Base-by-base conservation (phyloP, 768 basidiomycete genomes). In the Boletellus ananas region DNA sequence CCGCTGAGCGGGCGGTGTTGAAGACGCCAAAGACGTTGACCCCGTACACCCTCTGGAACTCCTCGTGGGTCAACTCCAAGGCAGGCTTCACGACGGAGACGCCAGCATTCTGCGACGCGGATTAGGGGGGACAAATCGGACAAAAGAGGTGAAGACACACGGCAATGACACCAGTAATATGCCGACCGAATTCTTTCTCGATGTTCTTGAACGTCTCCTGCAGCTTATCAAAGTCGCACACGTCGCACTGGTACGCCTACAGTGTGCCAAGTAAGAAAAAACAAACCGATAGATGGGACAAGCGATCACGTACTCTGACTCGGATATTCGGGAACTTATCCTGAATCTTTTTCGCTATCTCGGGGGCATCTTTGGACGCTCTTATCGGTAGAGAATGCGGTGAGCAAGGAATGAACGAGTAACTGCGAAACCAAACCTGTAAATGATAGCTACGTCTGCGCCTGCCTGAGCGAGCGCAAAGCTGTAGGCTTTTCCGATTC, bases 1-100 rank as follows among this genome's bases (percentile, higher is more conserved):
- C 81, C 16, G 75, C 78, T 2, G 79, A 82, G 12, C 79, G 74
- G 16, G 78, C 75, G 6, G 76, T 77, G 52, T 85, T 84, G 71
- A 84, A 84, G 1, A 83, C 84, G 1, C 84, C 84, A 25, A 75
- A 78, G 8, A 85, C 83, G 52, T 86, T 87, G 14, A 79, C 77
- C 43, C 73, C 71, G 53, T 75, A 85, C 0, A 84, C 75, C 12
- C 61, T 66, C 2, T 70, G 58, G 66, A 83, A 86, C 49, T 87
- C 84, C 0, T 80, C 76, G 4, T 70, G 58, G 1, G 70, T 72
- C 49, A 85, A 64, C 2, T 86, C 79, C 20, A 83, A 43, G 0
- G 83, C 83, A 0, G 80, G 78, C 64, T 85, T 85, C 37, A 81
- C 74, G 34, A 81, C 74, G 0, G 84, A 83, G 13, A 82, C 73